These are phyloP conservation scores for Drosera spatulata DNA, from an alignment of 179 eudicot species.

Conservation along the genomic window DNA sequence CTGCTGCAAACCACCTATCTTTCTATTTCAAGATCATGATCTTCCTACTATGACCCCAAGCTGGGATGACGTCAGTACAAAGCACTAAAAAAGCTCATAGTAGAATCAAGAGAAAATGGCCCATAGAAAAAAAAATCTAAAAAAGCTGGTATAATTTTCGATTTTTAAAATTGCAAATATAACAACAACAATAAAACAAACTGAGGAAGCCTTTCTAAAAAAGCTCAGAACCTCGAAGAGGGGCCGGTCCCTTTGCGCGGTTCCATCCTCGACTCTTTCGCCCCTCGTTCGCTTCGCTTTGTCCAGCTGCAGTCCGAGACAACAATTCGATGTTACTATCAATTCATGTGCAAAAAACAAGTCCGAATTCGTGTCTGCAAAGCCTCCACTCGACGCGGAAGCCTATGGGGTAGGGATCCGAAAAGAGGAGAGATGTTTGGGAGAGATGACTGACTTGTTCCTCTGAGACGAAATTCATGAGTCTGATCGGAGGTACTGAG, in stretches of 20 bases:
- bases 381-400: not conserved
- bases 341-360: not conserved
- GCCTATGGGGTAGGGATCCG: not conserved
- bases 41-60: no score
- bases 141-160: no score
- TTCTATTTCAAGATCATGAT: no score
- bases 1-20: no score
- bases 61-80: no score
- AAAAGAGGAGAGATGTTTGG: not conserved
- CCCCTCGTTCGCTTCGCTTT: conserved; percentile 68
- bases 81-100: no score
- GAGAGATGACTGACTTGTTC: conserved; percentile 57
- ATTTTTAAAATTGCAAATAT: no score
- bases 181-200: no score
- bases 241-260: conserved; percentile 93
- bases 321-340: conserved; percentile 1
- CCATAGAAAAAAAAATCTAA: no score
- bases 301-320: conserved; percentile 42
- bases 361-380: not conserved
- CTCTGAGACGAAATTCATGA: conserved; percentile 85
- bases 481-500: conserved; percentile 33
- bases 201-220: no score
- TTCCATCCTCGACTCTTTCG: conserved; percentile 82
- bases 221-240: conserved; percentile 56
- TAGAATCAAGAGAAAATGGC: no score